Conservation (phyloP, 2,329 filamentous ascomycete species). For the Drechslerella dactyloides region DNA sequence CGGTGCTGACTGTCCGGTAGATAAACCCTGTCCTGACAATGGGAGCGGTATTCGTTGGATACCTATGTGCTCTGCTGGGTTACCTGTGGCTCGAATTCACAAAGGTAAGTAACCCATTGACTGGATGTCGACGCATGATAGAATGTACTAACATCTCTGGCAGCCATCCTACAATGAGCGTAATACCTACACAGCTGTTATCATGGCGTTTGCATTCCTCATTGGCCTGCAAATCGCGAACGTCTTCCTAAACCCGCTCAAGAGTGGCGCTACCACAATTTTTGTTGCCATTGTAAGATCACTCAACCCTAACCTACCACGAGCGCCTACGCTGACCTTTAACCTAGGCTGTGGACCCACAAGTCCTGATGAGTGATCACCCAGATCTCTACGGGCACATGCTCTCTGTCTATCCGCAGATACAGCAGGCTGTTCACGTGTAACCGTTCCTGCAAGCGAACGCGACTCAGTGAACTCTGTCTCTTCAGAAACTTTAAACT, state of each 20-base stretch:
- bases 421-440: constrained; percentile 72
- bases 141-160: neutral
- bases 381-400: constrained; percentile 80
- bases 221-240: constrained; percentile 90
- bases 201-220: constrained; percentile 84
- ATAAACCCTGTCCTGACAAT: constrained; percentile 68
- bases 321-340: neutral
- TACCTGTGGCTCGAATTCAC: constrained; percentile 89
- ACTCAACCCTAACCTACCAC: constrained; percentile 60
- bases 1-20: constrained; percentile 48
- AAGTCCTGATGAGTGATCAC: constrained; percentile 80
- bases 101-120: constrained; percentile 72
- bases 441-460: constrained; percentile 5
- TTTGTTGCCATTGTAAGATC: constrained; percentile 76
- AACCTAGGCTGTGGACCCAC: constrained; percentile 67
- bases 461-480: neutral
- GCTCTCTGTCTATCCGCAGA: constrained; percentile 80
- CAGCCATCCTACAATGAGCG: constrained; percentile 30
- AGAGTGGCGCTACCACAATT: constrained; percentile 87
- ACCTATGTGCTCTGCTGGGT: constrained; percentile 77
- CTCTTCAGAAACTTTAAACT: neutral
- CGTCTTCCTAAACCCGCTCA: constrained; percentile 85
- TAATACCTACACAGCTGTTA: constrained; percentile 72
- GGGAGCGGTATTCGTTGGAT: constrained; percentile 82
- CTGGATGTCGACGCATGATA: constrained; percentile 62